Percentiles rank a stretch among this genome's conserved stretches.
These are phyloP conservation scores for Pinus tabuliformis DNA, from an alignment of 75 land plant genomes.

Conservation along the genomic window DNA sequence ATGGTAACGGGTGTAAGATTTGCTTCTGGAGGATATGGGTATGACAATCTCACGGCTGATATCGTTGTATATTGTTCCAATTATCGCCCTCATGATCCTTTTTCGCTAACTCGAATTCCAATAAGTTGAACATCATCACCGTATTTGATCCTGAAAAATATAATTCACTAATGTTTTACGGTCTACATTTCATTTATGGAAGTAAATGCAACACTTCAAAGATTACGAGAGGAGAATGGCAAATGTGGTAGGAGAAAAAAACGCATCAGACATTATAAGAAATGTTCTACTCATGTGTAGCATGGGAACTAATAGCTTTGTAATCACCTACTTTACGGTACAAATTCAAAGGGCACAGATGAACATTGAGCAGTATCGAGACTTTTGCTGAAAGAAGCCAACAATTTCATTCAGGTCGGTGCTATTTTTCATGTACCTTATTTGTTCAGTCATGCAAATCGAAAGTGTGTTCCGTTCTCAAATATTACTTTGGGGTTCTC, in stretches of 20 bases:
- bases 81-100: neutral
- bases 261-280: constrained; percentile 28
- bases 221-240: constrained; percentile 37
- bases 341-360: constrained; percentile 13
- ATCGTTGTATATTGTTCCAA: constrained; percentile 25
- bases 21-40: constrained; percentile 58
- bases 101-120: neutral
- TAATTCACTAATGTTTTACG: constrained; percentile 9
- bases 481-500: no score
- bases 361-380: constrained; percentile 28
- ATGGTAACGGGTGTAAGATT: constrained; percentile 54
- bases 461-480: no score
- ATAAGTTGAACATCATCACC: neutral
- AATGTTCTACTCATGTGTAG: constrained; percentile 51
- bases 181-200: constrained; percentile 50
- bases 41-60: constrained; percentile 33
- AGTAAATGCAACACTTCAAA: constrained; percentile 56
- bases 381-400: constrained; percentile 29
- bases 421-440: no score
- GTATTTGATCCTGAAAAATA: neutral
- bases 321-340: constrained; percentile 20
- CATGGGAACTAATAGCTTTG: constrained; percentile 61
- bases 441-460: no score
- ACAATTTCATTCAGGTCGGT: constrained; percentile 9
- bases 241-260: constrained; percentile 28